These are phyloP conservation scores for Trichosporon sp. DNA, from an alignment of 1,284 basidiomycete genomes.

Conservation along the genomic window DNA sequence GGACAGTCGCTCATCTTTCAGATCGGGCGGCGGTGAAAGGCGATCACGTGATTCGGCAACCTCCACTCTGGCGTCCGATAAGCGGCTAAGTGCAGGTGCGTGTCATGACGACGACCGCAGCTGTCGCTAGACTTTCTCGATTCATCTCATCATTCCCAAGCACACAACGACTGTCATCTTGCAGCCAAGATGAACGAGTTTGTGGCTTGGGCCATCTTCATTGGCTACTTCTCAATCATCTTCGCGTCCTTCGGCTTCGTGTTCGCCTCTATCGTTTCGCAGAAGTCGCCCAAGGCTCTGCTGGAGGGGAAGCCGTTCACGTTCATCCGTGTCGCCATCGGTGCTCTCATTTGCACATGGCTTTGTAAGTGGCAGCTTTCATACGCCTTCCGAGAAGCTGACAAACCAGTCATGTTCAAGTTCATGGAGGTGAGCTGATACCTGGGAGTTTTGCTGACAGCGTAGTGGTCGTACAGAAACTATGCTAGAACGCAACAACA, in stretches of 20 bases:
- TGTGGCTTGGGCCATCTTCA: slow-evolving; percentile 52
- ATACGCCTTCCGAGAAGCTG: slow-evolving; percentile 31
- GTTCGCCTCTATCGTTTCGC: slow-evolving; percentile 38
- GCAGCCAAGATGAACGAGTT: slow-evolving; percentile 22
- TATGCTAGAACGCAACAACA: slow-evolving; percentile 44
- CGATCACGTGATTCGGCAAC: not conserved
- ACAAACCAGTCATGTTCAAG: slow-evolving; percentile 34
- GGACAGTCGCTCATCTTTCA: not conserved
- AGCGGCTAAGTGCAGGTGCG: not conserved
- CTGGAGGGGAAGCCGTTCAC: slow-evolving; percentile 36
- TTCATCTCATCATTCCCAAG: not conserved
- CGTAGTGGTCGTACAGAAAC: slow-evolving; percentile 58
- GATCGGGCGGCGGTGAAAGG: not conserved
- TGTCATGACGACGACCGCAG: not conserved
- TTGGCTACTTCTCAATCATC: slow-evolving; percentile 56
- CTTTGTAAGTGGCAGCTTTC: slow-evolving; percentile 55
- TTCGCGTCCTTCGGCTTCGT: slow-evolving; percentile 50
- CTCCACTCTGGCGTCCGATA: not conserved
- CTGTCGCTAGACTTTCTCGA: not conserved
- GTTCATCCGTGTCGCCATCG: slow-evolving; percentile 38
- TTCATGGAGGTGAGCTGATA: slow-evolving; percentile 54
- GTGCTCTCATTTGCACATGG: slow-evolving; percentile 55
- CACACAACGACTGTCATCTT: slow-evolving; percentile 6
- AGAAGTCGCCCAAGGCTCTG: slow-evolving; percentile 16
- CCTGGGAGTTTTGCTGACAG: not conserved